Conservation (phyloP, 257 asterid genomes). For the Penstemon newberryi region DNA sequence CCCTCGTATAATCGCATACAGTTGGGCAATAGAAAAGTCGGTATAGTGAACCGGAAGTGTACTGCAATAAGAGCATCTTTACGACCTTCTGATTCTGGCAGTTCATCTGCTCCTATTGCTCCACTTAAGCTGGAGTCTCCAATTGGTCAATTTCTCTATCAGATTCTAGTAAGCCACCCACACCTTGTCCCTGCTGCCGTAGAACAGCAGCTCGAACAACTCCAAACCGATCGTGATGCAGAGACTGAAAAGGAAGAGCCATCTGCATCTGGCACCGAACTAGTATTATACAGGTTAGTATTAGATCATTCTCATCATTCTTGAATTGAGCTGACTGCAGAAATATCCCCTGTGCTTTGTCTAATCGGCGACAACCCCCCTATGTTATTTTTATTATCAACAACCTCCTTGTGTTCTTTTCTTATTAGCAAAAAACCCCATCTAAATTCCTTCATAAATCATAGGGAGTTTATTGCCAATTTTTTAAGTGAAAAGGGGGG, state of each 20-base stretch:
- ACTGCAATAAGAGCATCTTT: slow-evolving; percentile 47
- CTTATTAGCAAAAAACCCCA: too few species aligned
- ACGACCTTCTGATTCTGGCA: slow-evolving; percentile 58
- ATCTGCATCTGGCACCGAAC: slow-evolving; percentile 73
- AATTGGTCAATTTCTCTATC: slow-evolving; percentile 74
- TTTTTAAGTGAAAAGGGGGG: too few species aligned
- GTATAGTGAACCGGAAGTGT: slow-evolving; percentile 38
- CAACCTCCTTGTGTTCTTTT: too few species aligned
- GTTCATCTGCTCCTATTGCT: slow-evolving; percentile 63
- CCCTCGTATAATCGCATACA: slow-evolving; percentile 38
- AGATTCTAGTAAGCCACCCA: slow-evolving; percentile 75
- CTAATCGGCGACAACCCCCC: too few species aligned
- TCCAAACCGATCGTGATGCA: slow-evolving; percentile 71
- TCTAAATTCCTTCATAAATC: too few species aligned
- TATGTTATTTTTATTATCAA: too few species aligned
- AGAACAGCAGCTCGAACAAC: slow-evolving; percentile 94
- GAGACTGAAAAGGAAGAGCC: slow-evolving; percentile 60
- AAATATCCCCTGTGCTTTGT: too few species aligned
- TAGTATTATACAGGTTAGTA: slow-evolving; percentile 79
- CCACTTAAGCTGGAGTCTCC: slow-evolving; percentile 97
- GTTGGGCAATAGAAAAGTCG: slow-evolving; percentile 43
- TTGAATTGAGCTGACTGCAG: not conserved
- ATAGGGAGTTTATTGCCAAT: too few species aligned
- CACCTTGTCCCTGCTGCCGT: slow-evolving; percentile 98
- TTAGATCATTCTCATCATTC: not conserved